Percentiles rank a stretch among this genome's conserved stretches.
phyloP scores from a whole-genome alignment of 1,139 yeast species.

The Yamadazyma membranifaciens region DNA sequence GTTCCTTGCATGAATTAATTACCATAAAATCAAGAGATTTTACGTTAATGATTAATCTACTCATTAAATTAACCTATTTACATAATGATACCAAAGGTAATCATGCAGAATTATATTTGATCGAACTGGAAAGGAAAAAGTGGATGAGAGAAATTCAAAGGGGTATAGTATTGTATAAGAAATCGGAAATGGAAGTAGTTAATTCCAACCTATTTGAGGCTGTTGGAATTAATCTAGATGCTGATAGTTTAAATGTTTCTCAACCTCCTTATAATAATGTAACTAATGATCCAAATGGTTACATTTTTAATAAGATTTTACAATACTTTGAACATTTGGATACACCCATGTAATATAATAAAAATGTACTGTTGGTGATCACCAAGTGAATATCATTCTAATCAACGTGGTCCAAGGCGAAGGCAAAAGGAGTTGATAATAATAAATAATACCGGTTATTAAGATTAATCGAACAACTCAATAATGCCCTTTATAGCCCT shows the following conservation, averaged over 20 bases:
- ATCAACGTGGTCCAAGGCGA: no score
- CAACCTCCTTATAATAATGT: neutral
- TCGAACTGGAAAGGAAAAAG: neutral
- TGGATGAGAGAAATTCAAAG: slow-evolving; percentile 52
- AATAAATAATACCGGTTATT: no score
- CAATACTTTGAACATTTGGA: neutral
- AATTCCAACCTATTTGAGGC: neutral
- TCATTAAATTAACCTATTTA: slow-evolving; percentile 5
- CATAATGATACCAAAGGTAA: slow-evolving; percentile 8
- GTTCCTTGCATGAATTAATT: slow-evolving; percentile 26
- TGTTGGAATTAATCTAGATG: no score
- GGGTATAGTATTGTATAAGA: slow-evolving; percentile 48
- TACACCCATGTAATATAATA: no score
- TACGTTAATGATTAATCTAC: slow-evolving; percentile 27
- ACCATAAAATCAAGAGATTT: slow-evolving; percentile 35
- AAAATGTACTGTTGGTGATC: neutral
- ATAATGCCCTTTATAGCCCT: no score
- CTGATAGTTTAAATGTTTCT: no score
- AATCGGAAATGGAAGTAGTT: slow-evolving; percentile 57
- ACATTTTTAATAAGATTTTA: slow-evolving; percentile 13
- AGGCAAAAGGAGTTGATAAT: no score
- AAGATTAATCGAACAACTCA: no score
- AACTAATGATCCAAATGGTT: slow-evolving; percentile 3
- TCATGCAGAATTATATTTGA: neutral
- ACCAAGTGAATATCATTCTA: no score